Evolutionary conservation across 2,329 filamentous ascomycete species (phyloP), one percentile per base, ranked within the genome.

Genomic region (Mycosphaerella arachidis): DNA sequence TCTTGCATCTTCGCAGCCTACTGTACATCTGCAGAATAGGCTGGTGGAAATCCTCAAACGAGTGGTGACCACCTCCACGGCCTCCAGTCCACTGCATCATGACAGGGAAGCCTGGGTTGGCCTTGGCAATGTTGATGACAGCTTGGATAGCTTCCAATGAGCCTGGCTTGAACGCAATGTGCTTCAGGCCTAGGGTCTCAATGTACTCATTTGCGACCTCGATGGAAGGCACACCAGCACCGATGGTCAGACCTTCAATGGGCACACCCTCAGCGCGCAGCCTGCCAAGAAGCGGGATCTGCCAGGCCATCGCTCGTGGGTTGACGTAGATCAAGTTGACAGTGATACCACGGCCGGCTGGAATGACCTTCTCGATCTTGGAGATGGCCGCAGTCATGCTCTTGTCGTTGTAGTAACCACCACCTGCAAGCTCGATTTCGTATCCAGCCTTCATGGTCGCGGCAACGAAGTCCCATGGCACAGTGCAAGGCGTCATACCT

Each of bases 361-460:
- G 89, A 63, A 95, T 93, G 20, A 85, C 83, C 70, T 88, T 86
- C 74, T 96, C 91, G 63, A 97, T 93, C 79, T 94, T 93, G 63
- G 78, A 81, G 58, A 97, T 82, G 13, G 92, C 92, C 48, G 87
- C 85, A 0, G 89, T 92, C 89, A 97, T 92, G 60, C 81, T 86
- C 74, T 87, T 89, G 53, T 88, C 87, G 66, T 88, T 88, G 78
- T 91, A 96, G 78, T 96, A 96, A 64, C 92, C 92, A 74, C 92
- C 92, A 72, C 91, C 92, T 61, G 87, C 92, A 67, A 96, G 82
- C 79, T 96, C 92, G 66, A 95, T 91, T 66, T 95, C 90, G 75
- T 96, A 96, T n/a, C 92, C 92, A 57, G 92, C 91, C 67, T 93
- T 93, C 90, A 96, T 96, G 16, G 91, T 93, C 1, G 91, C 90